Evolutionary conservation across 2,329 filamentous ascomycete species (phyloP).

Genomic region (Aquanectria penicillioides): DNA sequence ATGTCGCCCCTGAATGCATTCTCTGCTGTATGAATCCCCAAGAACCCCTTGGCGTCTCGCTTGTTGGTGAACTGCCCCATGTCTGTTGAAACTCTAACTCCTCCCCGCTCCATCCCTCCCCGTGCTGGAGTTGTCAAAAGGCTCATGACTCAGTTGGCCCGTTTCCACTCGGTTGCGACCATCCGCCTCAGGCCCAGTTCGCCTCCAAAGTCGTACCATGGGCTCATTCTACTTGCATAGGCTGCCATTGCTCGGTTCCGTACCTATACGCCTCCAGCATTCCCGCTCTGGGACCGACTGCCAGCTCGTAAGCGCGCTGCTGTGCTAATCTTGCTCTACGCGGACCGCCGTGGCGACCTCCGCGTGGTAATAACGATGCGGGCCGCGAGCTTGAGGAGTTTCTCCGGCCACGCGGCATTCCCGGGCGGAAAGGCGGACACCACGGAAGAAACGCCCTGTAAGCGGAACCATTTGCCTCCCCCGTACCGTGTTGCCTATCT

Average conservation of each 20-base stretch:
- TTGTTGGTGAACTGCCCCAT: not conserved
- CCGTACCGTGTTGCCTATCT: too few species aligned
- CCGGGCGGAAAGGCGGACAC: conserved; percentile 80
- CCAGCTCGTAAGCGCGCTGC: conserved; percentile 79
- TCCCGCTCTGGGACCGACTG: conserved; percentile 69
- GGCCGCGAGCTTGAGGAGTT: conserved; percentile 69
- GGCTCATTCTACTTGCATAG: conserved; percentile 45
- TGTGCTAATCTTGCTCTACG: conserved; percentile 88
- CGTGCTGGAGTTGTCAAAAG: too few species aligned
- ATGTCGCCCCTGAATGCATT: conserved; percentile 66
- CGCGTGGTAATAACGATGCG: conserved; percentile 77
- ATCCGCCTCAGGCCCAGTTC: not conserved
- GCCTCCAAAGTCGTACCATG: too few species aligned
- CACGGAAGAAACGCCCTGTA: conserved; percentile 68
- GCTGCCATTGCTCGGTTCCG: conserved; percentile 69
- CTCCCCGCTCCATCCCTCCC: not conserved
- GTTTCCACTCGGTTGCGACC: not conserved
- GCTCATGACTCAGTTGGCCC: not conserved
- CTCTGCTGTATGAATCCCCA: conserved; percentile 61
- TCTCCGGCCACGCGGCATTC: conserved; percentile 88
- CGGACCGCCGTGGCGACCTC: conserved; percentile 82
- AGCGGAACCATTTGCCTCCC: conserved; percentile 26
- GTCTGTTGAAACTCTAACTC: not conserved
- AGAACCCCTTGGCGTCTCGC: not conserved
- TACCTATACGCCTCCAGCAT: conserved; percentile 68